Conservation (phyloP, 2,329 filamentous ascomycete genomes). For the Trichoderma citrinoviride region DNA sequence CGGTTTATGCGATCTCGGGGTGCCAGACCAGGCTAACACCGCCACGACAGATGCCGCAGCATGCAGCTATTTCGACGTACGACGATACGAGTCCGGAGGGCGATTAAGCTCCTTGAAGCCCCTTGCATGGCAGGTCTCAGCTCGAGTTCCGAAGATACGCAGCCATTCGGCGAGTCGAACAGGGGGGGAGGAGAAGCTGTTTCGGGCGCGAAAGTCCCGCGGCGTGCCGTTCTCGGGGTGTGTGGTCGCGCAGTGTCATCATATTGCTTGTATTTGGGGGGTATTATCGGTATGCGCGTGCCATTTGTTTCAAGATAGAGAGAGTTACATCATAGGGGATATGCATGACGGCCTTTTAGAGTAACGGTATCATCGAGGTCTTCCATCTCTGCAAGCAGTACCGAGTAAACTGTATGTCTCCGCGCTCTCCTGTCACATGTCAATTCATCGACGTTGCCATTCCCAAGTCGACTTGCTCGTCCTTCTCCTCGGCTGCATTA, state of each 20-base stretch:
- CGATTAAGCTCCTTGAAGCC: not conserved
- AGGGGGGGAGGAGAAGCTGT: not conserved
- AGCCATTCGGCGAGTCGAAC: not conserved
- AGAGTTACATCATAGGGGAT: constrained; percentile 7
- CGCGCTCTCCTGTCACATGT: not conserved
- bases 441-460: not conserved
- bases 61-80: constrained; percentile 3
- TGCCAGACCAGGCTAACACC: constrained; percentile 40
- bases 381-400: too few relatives aligned
- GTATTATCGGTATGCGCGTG: not conserved
- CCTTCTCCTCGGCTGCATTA: not conserved
- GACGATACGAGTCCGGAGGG: constrained; percentile 17
- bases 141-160: not conserved
- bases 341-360: constrained; percentile 3
- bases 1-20: constrained; percentile 26
- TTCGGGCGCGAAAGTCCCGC: not conserved
- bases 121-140: not conserved
- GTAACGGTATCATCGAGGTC: not conserved
- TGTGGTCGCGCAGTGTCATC: not conserved
- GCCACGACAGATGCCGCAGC: constrained; percentile 35
- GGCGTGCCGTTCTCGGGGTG: not conserved
- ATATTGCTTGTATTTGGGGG: not conserved
- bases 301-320: not conserved
- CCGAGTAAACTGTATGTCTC: not conserved
- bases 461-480: not conserved